Conservation (phyloP, 768 basidiomycete genomes). For the Naematelia aurantialba region DNA sequence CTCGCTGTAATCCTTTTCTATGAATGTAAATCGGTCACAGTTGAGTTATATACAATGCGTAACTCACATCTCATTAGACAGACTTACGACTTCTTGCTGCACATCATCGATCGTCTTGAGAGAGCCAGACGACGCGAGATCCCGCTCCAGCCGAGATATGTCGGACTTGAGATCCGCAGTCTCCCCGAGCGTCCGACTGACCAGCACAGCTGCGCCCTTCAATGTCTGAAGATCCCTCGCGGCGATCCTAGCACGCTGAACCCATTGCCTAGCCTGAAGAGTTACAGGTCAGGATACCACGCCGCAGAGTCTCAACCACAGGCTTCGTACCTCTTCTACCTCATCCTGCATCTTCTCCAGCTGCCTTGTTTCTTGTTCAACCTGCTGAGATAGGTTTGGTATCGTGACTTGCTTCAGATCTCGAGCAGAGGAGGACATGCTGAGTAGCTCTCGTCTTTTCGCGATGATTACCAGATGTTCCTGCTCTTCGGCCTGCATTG, state of each 20-base stretch:
- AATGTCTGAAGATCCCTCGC: constrained; percentile 56
- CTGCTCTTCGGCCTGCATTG: constrained; percentile 2
- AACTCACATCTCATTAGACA: constrained; percentile 66
- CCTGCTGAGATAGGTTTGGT: constrained; percentile 57
- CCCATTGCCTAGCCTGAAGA: constrained; percentile 57
- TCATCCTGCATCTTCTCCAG: constrained; percentile 57
- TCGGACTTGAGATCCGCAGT: constrained; percentile 58
- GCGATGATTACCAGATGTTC: neutral
- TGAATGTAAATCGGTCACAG: constrained; percentile 5
- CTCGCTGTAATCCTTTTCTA: constrained; percentile 39
- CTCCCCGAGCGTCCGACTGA: constrained; percentile 46
- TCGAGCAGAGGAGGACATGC: constrained; percentile 54
- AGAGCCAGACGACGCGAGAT: constrained; percentile 68
- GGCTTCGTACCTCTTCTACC: constrained; percentile 57
- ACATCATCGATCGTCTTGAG: constrained; percentile 81
- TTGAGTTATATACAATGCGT: neutral
- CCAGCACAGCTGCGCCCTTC: constrained; percentile 50
- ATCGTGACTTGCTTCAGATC: constrained; percentile 64
- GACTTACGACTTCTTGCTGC: constrained; percentile 66
- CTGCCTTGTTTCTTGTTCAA: constrained; percentile 58
- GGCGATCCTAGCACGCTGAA: constrained; percentile 60
- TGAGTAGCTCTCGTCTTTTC: neutral
- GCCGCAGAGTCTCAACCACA: constrained; percentile 51
- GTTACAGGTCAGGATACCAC: constrained; percentile 1
- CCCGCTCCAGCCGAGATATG: constrained; percentile 62